Evolutionary conservation across 2,329 filamentous ascomycete species (phyloP).

Genomic region (Hypomyces rosellus): DNA sequence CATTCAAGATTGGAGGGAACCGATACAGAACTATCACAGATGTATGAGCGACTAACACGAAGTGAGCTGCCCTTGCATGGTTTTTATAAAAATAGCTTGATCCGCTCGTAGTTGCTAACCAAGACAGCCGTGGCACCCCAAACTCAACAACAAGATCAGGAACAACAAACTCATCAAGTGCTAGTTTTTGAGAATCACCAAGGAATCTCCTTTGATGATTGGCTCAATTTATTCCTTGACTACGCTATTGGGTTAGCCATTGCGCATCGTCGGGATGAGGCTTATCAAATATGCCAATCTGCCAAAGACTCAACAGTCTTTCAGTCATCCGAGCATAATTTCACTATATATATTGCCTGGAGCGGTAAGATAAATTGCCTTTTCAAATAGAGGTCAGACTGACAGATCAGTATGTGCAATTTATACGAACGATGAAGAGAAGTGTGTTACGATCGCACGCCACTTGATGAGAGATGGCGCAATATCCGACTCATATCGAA

Average conservation of each 20-base stretch:
- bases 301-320: constrained; percentile 79
- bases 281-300: constrained; percentile 74
- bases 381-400: background rate
- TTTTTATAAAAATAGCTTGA: background rate
- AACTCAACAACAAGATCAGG: constrained; percentile 16
- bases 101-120: background rate
- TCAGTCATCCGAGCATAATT: constrained; percentile 61
- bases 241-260: constrained; percentile 74
- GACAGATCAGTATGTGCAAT: constrained; percentile 66
- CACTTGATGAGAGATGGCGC: constrained; percentile 80
- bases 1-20: constrained; percentile 21
- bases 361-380: constrained; percentile 49
- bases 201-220: constrained; percentile 73
- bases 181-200: constrained; percentile 48
- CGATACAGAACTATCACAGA: constrained; percentile 42
- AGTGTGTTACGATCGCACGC: constrained; percentile 64
- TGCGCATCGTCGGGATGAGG: constrained; percentile 58
- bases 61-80: constrained; percentile 34
- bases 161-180: constrained; percentile 20
- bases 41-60: constrained; percentile 50
- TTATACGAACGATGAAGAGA: constrained; percentile 70
- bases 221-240: constrained; percentile 86
- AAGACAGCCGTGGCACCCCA: constrained; percentile 28
- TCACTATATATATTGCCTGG: constrained; percentile 71
- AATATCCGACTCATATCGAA: constrained; percentile 75